phyloP scores from a whole-genome alignment of 805 yeast genomes.

The Grigorovia transvaalensis region DNA sequence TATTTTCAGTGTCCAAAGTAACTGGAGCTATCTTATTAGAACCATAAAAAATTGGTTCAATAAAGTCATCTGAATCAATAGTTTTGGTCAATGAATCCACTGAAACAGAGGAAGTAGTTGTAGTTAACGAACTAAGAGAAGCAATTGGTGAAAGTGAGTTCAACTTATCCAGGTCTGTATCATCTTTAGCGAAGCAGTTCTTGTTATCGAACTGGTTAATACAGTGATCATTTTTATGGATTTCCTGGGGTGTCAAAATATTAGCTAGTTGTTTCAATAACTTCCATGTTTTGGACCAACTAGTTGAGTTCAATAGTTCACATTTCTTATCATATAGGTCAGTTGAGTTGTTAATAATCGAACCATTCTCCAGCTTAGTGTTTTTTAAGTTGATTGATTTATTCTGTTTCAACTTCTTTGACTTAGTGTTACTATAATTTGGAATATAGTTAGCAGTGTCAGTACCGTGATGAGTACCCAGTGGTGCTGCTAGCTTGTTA shows the following conservation, averaged over 20 bases:
- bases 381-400: background rate
- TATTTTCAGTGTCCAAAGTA: constrained; percentile 1
- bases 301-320: background rate
- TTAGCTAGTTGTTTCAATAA: constrained; percentile 10
- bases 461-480: background rate
- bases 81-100: background rate
- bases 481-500: background rate
- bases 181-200: background rate
- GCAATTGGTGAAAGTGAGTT: background rate
- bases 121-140: background rate
- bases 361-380: background rate
- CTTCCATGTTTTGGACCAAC: constrained; percentile 3
- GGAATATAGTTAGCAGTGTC: background rate
- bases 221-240: background rate
- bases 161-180: background rate
- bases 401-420: background rate
- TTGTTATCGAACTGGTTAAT: background rate
- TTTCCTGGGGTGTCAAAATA: constrained; percentile 5
- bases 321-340: background rate
- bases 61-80: background rate
- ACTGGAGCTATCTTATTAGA: background rate
- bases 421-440: background rate
- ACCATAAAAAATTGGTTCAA: background rate
- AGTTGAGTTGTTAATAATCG: background rate
- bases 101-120: background rate